Base-by-base conservation (phyloP, 2,329 filamentous ascomycete genomes). In the Apiospora hydei region DNA sequence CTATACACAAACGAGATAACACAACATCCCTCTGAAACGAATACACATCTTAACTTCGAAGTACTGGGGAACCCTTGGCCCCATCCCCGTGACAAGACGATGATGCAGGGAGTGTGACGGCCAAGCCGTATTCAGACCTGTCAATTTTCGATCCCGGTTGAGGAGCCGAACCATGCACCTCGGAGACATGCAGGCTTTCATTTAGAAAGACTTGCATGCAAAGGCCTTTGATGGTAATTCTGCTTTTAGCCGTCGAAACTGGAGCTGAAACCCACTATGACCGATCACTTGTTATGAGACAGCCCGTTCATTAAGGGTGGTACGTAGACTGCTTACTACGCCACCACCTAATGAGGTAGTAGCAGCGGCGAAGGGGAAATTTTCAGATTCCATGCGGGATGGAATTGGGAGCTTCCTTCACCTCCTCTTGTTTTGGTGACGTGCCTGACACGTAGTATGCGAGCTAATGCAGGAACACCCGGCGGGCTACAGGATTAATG, bases 401-500 rank as follows among this genome's bases (percentile, higher is more conserved):
- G 53, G 53, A 18, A 1, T 4, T 8, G n/a, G n/a, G n/a, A n/a
- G n/a, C n/a, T n/a, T n/a, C 10, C 14, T 2, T 57, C 26, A 3
- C 8, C 4, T 13, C 14, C 16, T 5, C 8, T 21, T 30, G 8
- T 4, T 64, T n/a, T 41, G 30, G 57, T 64, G 57, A 64, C n/a
- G 30, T 64, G 57, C 18, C 30, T 64, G 57, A 41, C 57, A 38
- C 57, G 30, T 64, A 64, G 16, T 18, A 38, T 13, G 21, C 3
- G 57, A 64, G 57, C 57, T 64, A 64, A 64, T 64, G 57, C 57
- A 64, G 57, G 57, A 64, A 64, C 57, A 1, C 4, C 5, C 30
- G 7, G 30, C 13, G 3, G 30, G 57, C 57, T 10, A n/a, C 10
- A 34, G 34, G 34, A 4, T 13, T 64, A 3, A 41, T 41, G 57